Evolutionary conservation across 495 filamentous ascomycete genomes (phyloP).

Genomic region (Daldinia caldariorum): DNA sequence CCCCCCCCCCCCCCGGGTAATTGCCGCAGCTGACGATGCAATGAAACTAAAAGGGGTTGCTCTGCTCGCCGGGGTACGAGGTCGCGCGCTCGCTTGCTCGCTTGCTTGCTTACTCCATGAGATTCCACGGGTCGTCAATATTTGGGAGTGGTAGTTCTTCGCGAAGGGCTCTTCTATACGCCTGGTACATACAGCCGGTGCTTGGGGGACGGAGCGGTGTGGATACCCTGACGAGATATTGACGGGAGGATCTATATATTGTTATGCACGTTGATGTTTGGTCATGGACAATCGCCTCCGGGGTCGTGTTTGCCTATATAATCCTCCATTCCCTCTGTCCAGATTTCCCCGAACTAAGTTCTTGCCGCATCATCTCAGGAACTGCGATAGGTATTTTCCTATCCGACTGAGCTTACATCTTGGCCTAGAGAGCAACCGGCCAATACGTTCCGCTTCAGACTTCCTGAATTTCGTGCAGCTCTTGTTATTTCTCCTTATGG

Average conservation of each 20-base stretch:
- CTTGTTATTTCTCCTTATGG: too few relatives aligned
- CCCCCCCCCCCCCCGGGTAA: too few relatives aligned
- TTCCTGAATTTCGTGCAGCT: too few relatives aligned
- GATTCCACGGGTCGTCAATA: slow-evolving; percentile 8
- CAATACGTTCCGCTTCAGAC: too few relatives aligned
- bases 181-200: slow-evolving; percentile 28
- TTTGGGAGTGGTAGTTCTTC: slow-evolving; percentile 11
- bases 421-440: too few relatives aligned
- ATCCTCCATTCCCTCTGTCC: background rate
- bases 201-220: slow-evolving; percentile 9
- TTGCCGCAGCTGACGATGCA: background rate
- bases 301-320: background rate
- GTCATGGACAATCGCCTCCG: slow-evolving; percentile 7
- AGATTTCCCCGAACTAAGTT: too few relatives aligned
- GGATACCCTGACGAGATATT: slow-evolving; percentile 31
- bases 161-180: slow-evolving; percentile 4
- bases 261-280: slow-evolving; percentile 11
- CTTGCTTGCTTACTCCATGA: background rate
- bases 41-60: background rate
- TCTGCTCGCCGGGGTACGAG: background rate
- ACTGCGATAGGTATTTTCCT: too few relatives aligned
- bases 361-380: too few relatives aligned
- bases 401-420: too few relatives aligned
- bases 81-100: too few relatives aligned
- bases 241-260: background rate